Percentiles rank a stretch among this genome's conserved stretches.
phyloP scores from a whole-genome alignment of 805 yeast genomes.

The Starmerella asiatica region DNA sequence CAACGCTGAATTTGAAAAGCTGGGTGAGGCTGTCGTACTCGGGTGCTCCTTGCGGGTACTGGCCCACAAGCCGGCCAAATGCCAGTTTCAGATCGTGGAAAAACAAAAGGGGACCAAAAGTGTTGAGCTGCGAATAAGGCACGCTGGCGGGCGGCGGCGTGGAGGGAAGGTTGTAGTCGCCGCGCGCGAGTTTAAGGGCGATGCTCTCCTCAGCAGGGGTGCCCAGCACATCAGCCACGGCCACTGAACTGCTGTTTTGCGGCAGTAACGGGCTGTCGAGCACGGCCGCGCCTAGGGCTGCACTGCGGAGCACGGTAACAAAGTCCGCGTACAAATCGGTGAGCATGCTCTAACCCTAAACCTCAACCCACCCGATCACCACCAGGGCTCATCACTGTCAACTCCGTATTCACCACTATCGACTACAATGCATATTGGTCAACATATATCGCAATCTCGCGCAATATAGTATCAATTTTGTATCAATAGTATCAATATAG shows the following conservation, averaged over 20 bases:
- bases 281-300: constrained; percentile 11
- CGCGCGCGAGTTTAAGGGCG: constrained; percentile 11
- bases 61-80: constrained; percentile 19
- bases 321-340: constrained; percentile 16
- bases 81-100: constrained; percentile 25
- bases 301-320: constrained; percentile 13
- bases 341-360: constrained; percentile 8
- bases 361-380: too few species aligned
- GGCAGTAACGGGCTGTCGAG: constrained; percentile 15
- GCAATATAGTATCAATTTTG: too few species aligned
- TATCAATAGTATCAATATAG: too few species aligned
- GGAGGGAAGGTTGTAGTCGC: constrained; percentile 6
- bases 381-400: too few species aligned
- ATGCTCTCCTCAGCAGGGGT: constrained; percentile 14
- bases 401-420: too few species aligned
- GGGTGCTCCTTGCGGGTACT: constrained; percentile 21
- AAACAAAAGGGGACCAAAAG: constrained; percentile 5
- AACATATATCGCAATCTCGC: too few species aligned
- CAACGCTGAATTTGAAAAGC: constrained; percentile 25
- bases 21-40: constrained; percentile 20
- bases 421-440: too few species aligned
- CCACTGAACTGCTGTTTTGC: constrained; percentile 5
- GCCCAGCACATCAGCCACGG: constrained; percentile 14
- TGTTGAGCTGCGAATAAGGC: background rate
- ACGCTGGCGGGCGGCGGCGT: background rate